Percentiles rank a stretch among this genome's conserved stretches.
Evolutionary conservation across 495 filamentous ascomycete genomes (phyloP).

Genomic region (Talaromyces ruber): DNA sequence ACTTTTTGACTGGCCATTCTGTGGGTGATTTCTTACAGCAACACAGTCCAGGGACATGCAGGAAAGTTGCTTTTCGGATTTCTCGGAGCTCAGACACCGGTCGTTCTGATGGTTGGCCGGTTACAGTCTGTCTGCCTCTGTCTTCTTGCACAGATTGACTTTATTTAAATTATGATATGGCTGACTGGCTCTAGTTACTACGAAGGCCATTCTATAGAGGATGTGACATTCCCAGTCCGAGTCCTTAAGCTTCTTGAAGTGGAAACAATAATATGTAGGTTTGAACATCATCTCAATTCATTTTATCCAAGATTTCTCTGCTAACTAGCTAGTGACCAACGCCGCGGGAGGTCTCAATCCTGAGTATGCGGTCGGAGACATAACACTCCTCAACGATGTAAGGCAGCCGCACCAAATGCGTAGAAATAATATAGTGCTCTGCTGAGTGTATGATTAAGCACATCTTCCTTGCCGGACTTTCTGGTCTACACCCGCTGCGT

Average conservation of each 20-base stretch:
- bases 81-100: conserved; percentile 47
- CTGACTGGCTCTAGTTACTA: conserved; percentile 49
- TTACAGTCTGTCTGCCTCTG: conserved; percentile 51
- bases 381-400: conserved; percentile 66
- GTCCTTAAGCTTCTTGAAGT: conserved; percentile 63
- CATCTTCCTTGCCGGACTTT: conserved; percentile 64
- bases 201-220: conserved; percentile 64
- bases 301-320: conserved; percentile 3
- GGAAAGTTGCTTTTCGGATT: conserved; percentile 67
- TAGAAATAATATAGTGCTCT: conserved; percentile 5
- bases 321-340: conserved; percentile 53
- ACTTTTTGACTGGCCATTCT: conserved; percentile 4
- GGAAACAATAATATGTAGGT: conserved; percentile 52
- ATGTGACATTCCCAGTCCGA: conserved; percentile 60
- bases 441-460: conserved; percentile 40
- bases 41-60: conserved; percentile 58
- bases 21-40: neutral
- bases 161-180: neutral
- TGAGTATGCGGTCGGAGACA: conserved; percentile 61
- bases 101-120: conserved; percentile 66
- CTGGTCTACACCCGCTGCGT: conserved; percentile 60
- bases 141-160: neutral
- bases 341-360: conserved; percentile 67
- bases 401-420: conserved; percentile 8
- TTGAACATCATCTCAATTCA: neutral